Base-by-base conservation (phyloP, 768 basidiomycete species). In the Macrolepiota fuliginosa region DNA sequence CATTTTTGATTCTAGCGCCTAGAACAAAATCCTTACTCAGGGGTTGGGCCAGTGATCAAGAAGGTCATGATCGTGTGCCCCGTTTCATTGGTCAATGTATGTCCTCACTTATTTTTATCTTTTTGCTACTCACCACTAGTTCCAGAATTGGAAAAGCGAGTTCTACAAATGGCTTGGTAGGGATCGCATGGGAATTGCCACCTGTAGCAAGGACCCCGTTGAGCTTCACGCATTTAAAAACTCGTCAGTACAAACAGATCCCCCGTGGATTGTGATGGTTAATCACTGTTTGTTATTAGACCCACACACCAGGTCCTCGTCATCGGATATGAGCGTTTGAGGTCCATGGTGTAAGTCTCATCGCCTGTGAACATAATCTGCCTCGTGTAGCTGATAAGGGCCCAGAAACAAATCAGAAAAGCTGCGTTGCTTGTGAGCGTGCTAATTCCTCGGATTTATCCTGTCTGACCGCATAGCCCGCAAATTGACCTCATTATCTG, bases 1-100 rank as follows among this genome's bases (percentile, higher is more conserved):
- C 17, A 42, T 51, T 54, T 22, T 19, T 25, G 46, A 61, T 15
- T 37, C 22, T 58, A 19, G 35, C 19, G 37, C 55, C 37, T 67
- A 96, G 94, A 88, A 70, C 95, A 97, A 76, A 94, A 88, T 68
- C 90, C 90, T 3, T 94, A 92, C 69, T 81, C 80, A 1, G 82
- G 80, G 2, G 74, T 72, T 27, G 77, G 76, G 3, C 79, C 86
- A 13, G 77, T 77, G 5, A 81, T 92, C 7, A 85, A 90, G 62
- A 97, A 96, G 73, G 92, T 86, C 10, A 76, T 99, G 60, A 89
- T 99, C 63, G 97, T 94, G 35, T 97, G 96, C 69, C 97, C 97
- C 0, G 96, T 97, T 12, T 89, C 94, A 12, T 77, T 98, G 35
- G 78, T 96, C 65, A 91, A 87, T 63, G 94, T 94, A 67, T 64